Evolutionary conservation across 768 basidiomycete genomes (phyloP).

Genomic region (Suillus decipiens): DNA sequence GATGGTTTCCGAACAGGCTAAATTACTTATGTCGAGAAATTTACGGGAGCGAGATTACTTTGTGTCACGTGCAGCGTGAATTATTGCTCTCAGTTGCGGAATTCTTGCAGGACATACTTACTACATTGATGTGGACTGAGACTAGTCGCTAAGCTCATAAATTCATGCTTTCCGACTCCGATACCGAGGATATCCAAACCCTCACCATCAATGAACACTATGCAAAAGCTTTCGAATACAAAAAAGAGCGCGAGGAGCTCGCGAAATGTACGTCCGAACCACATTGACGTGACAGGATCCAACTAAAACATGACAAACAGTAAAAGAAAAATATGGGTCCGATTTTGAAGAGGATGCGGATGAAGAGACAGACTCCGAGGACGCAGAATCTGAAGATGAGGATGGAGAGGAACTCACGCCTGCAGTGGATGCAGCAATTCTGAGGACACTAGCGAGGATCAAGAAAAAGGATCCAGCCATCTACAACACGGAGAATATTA

Average conservation of each 20-base stretch:
- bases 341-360: slow-evolving; percentile 55
- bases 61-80: too few relatives aligned
- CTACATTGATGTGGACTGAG: too few relatives aligned
- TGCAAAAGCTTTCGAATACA: slow-evolving; percentile 81
- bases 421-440: slow-evolving; percentile 89
- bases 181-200: slow-evolving; percentile 43
- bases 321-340: slow-evolving; percentile 87
- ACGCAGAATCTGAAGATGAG: slow-evolving; percentile 86
- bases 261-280: slow-evolving; percentile 57
- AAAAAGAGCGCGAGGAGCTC: slow-evolving; percentile 85
- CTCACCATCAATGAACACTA: slow-evolving; percentile 74
- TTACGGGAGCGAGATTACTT: too few relatives aligned
- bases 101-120: too few relatives aligned
- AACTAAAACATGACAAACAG: slow-evolving; percentile 35
- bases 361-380: slow-evolving; percentile 65
- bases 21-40: too few relatives aligned
- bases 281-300: not conserved
- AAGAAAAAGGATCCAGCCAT: slow-evolving; percentile 81
- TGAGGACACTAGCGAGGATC: slow-evolving; percentile 86
- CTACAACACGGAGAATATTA: slow-evolving; percentile 66
- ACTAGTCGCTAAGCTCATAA: not conserved
- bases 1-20: too few relatives aligned
- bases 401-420: slow-evolving; percentile 95
- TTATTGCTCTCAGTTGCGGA: too few relatives aligned
- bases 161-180: slow-evolving; percentile 51